phyloP scores from a whole-genome alignment of 2,329 filamentous ascomycete species.

The Pyrenochaeta sp. region DNA sequence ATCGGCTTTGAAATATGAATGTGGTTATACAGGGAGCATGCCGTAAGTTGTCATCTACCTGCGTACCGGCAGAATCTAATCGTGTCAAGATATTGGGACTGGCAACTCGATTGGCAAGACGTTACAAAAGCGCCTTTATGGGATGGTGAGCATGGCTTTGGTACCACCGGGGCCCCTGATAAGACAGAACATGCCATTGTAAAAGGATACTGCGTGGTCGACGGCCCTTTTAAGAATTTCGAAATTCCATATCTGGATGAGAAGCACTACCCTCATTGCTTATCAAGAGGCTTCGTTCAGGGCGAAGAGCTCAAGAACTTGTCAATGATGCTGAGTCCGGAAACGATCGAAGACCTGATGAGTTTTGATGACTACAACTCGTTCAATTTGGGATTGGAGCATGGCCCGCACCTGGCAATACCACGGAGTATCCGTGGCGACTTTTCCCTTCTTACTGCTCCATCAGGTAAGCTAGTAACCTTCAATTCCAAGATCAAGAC shows the following conservation, averaged over 20 bases:
- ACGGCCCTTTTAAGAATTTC: constrained; percentile 35
- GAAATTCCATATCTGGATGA: constrained; percentile 21
- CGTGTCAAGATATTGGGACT: constrained; percentile 46
- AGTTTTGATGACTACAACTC: constrained; percentile 16
- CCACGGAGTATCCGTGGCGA: constrained; percentile 36
- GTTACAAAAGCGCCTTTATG: constrained; percentile 34
- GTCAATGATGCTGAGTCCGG: background rate
- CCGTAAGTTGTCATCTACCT: constrained; percentile 2
- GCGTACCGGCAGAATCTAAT: background rate
- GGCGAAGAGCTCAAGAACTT: constrained; percentile 1
- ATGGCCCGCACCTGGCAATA: constrained; percentile 38
- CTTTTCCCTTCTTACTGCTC: constrained; percentile 35
- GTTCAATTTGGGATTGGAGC: constrained; percentile 30
- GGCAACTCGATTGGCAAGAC: constrained; percentile 42
- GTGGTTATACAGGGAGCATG: constrained; percentile 29
- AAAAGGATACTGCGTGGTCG: constrained; percentile 26
- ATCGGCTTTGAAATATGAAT: constrained; percentile 27
- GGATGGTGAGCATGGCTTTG: constrained; percentile 36
- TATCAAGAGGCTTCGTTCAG: constrained; percentile 32
- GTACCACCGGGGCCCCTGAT: constrained; percentile 35
- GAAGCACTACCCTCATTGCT: constrained; percentile 28
- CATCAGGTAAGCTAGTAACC: constrained; percentile 20
- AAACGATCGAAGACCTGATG: background rate
- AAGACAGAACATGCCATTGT: constrained; percentile 2
- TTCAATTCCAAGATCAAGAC: background rate